phyloP scores from a whole-genome alignment of 2,329 filamentous ascomycete species.

The Aureobasidium namibiae region DNA sequence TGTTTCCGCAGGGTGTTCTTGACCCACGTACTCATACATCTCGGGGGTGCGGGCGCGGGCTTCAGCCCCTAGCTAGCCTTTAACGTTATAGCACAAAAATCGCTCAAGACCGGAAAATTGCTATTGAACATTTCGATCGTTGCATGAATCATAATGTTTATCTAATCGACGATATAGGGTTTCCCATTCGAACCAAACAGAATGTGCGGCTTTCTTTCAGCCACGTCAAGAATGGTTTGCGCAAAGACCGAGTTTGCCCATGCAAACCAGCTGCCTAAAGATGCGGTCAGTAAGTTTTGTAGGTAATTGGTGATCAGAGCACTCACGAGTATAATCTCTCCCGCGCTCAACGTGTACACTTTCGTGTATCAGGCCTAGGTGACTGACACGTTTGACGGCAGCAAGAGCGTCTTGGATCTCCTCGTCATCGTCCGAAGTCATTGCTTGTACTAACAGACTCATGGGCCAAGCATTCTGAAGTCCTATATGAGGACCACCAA shows the following conservation, averaged over 20 bases:
- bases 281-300: constrained; percentile 8
- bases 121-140: neutral
- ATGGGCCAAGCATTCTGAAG: constrained; percentile 94
- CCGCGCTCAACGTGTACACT: constrained; percentile 73
- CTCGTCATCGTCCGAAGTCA: constrained; percentile 73
- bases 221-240: constrained; percentile 81
- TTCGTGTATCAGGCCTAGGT: constrained; percentile 80
- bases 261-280: constrained; percentile 77
- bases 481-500: constrained; percentile 79
- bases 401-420: constrained; percentile 71
- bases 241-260: constrained; percentile 98
- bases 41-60: neutral
- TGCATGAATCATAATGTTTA: neutral
- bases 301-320: neutral
- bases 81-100: neutral
- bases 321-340: constrained; percentile 63
- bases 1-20: no score
- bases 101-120: neutral
- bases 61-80: neutral
- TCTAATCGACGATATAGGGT: constrained; percentile 43
- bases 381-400: constrained; percentile 66
- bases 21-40: neutral
- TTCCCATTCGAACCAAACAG: constrained; percentile 62
- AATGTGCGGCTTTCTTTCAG: constrained; percentile 78
- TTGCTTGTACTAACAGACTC: constrained; percentile 83